These are phyloP conservation scores for Carex myosuroides DNA, from an alignment of 176 grass and related monocot species.

Conservation along the genomic window DNA sequence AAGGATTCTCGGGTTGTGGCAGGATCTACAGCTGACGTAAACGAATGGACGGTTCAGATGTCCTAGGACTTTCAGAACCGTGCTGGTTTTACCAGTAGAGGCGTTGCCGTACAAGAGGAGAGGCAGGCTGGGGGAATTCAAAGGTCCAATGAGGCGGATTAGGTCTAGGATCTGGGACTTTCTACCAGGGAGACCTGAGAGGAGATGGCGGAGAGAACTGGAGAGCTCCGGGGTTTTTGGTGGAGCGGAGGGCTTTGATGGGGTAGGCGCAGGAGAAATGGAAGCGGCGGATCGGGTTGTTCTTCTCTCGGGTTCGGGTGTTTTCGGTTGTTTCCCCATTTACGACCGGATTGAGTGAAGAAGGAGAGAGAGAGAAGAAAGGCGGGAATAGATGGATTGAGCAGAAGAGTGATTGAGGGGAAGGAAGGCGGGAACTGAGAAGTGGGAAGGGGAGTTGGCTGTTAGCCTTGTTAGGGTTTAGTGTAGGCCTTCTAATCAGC, in stretches of 20 bases:
- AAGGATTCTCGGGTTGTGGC: slow-evolving; percentile 32
- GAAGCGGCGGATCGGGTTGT: slow-evolving; percentile 32
- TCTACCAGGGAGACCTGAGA: slow-evolving; percentile 35
- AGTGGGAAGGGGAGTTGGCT: not conserved
- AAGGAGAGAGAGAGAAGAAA: slow-evolving; percentile 11
- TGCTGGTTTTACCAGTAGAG: slow-evolving; percentile 67
- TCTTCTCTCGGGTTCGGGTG: slow-evolving; percentile 35
- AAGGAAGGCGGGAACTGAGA: not conserved
- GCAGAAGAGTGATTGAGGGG: not conserved
- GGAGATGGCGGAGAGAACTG: slow-evolving; percentile 1
- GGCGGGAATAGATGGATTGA: slow-evolving; percentile 14
- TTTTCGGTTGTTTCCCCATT: not conserved
- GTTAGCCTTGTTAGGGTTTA: not conserved
- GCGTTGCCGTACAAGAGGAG: slow-evolving; percentile 53
- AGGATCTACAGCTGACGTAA: slow-evolving; percentile 58
- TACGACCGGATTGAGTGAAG: slow-evolving; percentile 22
- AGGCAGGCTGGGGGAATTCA: slow-evolving; percentile 41
- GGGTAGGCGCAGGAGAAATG: not conserved
- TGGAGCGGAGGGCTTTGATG: slow-evolving; percentile 16
- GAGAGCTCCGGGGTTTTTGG: not conserved
- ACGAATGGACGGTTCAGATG: slow-evolving; percentile 43
- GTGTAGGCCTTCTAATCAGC: too few relatives aligned
- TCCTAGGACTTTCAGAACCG: slow-evolving; percentile 49
- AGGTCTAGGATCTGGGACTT: slow-evolving; percentile 56
- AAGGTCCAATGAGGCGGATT: slow-evolving; percentile 50